phyloP scores from a whole-genome alignment of 257 asterid species.

The Solanum sejunctum region DNA sequence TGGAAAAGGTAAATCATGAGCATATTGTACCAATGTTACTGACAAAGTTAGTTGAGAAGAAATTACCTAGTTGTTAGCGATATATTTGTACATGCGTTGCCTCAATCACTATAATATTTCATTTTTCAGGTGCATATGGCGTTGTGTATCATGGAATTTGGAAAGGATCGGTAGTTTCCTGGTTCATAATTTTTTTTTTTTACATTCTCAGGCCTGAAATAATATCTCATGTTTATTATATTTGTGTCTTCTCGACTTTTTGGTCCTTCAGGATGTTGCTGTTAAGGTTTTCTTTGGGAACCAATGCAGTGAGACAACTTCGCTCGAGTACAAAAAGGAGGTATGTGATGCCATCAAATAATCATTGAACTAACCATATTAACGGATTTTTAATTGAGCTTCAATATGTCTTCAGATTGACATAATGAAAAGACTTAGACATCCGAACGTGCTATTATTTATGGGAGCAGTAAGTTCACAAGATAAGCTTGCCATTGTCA shows the following conservation, averaged over 20 bases:
- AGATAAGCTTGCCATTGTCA: conserved; percentile 61
- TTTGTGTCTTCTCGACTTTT: background rate
- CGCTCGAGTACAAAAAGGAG: conserved; percentile 52
- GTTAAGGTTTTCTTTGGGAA: conserved; percentile 58
- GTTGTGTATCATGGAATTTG: conserved; percentile 63
- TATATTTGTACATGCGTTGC: background rate
- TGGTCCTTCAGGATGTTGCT: conserved; percentile 52
- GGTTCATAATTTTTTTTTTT: background rate
- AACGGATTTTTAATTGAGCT: background rate
- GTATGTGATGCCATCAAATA: conserved; percentile 11
- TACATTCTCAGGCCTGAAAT: background rate
- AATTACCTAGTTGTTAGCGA: background rate
- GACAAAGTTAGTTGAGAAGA: background rate
- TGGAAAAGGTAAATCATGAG: conserved; percentile 42
- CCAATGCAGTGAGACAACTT: conserved; percentile 27
- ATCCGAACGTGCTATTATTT: conserved; percentile 66
- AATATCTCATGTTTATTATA: background rate
- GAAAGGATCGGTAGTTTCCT: conserved; percentile 54
- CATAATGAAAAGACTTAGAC: conserved; percentile 63
- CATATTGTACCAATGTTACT: background rate
- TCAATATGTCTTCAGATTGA: conserved; percentile 27
- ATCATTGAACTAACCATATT: background rate
- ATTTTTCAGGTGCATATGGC: conserved; percentile 50
- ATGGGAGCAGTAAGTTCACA: conserved; percentile 63
- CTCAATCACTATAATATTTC: background rate